Evolutionary conservation across 2,329 filamentous ascomycete species (phyloP), one percentile per base, ranked within the genome.

Genomic region (Aspergillus neotritici): DNA sequence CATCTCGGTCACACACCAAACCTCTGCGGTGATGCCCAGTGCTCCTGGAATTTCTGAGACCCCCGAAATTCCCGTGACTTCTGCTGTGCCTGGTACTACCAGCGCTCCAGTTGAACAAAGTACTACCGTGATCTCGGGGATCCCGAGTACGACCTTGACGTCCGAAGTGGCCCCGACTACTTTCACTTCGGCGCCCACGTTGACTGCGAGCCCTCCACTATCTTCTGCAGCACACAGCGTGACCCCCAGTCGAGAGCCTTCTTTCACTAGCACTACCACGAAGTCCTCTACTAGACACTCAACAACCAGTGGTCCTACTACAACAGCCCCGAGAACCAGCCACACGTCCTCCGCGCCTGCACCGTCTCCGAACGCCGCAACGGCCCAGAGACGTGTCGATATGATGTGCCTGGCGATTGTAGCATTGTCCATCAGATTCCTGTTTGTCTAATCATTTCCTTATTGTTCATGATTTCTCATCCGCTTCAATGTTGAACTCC

Each of bases 361-460:
- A 17, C 55, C 58, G 14, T 51, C 51, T 14, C 16, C 48, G 5
- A 57, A 60, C 36, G 55, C 48, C 30, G 49, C 54, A 13, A 5
- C 16, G n/a, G 29, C 32, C 8, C 35, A 40, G 31, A 35, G 21
- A 28, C 31, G 38, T 14, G 30, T 38, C 33, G 12, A 37, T 11
- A 29, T 37, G 21, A 14, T 29, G 14, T n/a, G 37, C n/a, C 14
- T 50, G 41, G 44, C 40, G 4, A 32, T 50, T n/a, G 30, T 17
- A 9, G 31, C 30, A 21, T 35, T 30, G 1, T 40, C 43, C 11
- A 17, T 43, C 37, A 31, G 40, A 16, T 41, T 46, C 34, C 14
- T 43, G 31, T 39, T 34, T 29, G 36, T 37, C 14, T 42, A 39
- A 16, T 10, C 11, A 15, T 16, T 31, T 9, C 30, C 17, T 8